Base-by-base conservation (phyloP, 2,329 filamentous ascomycete species). In the Tolypocladium cylindrosporum region DNA sequence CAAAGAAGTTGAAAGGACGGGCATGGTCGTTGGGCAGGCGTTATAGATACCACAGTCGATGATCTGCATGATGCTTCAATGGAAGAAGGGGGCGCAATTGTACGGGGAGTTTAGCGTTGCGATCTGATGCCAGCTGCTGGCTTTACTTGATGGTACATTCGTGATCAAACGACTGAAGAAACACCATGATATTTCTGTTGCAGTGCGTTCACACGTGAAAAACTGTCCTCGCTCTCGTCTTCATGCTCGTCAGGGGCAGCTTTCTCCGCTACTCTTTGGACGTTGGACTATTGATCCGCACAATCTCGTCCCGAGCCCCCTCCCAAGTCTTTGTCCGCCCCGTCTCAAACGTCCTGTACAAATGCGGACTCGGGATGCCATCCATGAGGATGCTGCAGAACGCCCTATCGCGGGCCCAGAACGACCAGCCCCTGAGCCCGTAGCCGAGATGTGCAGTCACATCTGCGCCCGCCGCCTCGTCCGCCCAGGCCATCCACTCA, bases 391-490 rank as follows among this genome's bases (percentile, higher is more conserved):
- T 54, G 13, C 64, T 67, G 55, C 72, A 77, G 42, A 78, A 62
- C 24, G 62, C 64, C 10, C 68, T 65, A 37, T 79, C 72, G 27
- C 60, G 60, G 59, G 69, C 68, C 74, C 75, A 78, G 34, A 78
- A 74, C 51, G 57, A 64, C 74, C 76, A 77, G 0, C 70, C 73
- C 41, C 66, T 64, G 64, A 64, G 65, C 0, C 72, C 73, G 69
- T 72, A 78, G 6, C 75, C 74, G 16, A 79, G 64, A 21, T 73
- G 68, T 55, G 75, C 70, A 8, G 65, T 59, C 48, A 77, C 67
- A 1, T 73, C 72, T 0, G 74, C 73, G 1, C 76, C 76, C 1
- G 76, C 75, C 16, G 72, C 68, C n/a, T 68, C 57, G 60, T 79
- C 70, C 42, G 76, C 68, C 66, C 73, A 78, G 1, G 59, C 63